Base-by-base conservation (phyloP, 176 grass and related monocot genomes). In the Zizania latifolia region DNA sequence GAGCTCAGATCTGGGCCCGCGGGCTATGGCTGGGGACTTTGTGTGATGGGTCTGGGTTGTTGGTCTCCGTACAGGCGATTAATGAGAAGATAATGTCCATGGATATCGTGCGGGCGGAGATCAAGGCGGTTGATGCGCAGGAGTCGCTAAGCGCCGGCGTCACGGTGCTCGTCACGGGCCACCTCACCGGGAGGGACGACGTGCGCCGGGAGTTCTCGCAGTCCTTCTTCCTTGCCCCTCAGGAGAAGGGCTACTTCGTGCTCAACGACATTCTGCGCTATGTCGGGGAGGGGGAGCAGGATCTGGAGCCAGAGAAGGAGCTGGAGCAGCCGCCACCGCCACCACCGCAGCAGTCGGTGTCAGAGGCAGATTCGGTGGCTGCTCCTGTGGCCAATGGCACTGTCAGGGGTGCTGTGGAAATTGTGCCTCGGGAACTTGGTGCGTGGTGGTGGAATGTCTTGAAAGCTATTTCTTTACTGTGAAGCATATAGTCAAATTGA, bases 161-260 rank as follows among this genome's bases (percentile, higher is more conserved):
- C 17, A 89, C 81, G 6, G 91, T 98, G 61, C 91, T 98, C 50
- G 95, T 98, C 75, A 98, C 87, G 22, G 91, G 95, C 0, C 74
- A 90, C 34, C 78, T 98, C 65, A 88, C 88, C 0, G 83, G 75
- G 30, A 86, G 60, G n/a, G 83, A 85, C 53, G 63, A 65, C 68
- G 78, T 83, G 13, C 62, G 78, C 41, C 83, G 86, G 62, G 89
- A 89, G 68, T 98, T 98, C 62, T 82, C 83, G 41, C 94, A 98
- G 78, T 92, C 94, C 23, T 98, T 98, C 89, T 98, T 98, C 68
- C 94, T 98, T 6, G 94, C 94, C 29, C 94, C 91, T 17, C 94
- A 98, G 78, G 94, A 98, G 77, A 98, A 89, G 65, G 94, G 94
- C 0, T 98, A 78, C 81, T 98, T 89, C 44, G 91, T 98, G 16